phyloP scores from a whole-genome alignment of 2,329 filamentous ascomycete genomes.

The Microcyclosporella mali region DNA sequence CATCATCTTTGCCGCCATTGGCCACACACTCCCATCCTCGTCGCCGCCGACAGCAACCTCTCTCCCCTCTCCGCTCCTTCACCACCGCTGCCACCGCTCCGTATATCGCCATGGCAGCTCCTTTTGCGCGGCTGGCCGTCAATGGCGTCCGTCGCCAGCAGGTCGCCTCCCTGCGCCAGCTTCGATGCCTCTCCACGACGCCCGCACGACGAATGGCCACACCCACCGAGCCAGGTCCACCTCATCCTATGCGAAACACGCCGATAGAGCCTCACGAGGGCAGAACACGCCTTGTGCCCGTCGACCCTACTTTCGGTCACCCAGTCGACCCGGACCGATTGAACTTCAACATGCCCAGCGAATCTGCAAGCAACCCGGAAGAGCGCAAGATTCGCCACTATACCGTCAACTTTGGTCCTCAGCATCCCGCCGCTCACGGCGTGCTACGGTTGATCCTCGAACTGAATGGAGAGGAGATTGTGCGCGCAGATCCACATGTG shows the following conservation, averaged over 20 bases:
- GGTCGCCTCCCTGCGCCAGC: constrained; percentile 31
- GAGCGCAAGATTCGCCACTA: constrained; percentile 93
- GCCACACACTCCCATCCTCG: constrained; percentile 5
- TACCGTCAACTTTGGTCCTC: constrained; percentile 98
- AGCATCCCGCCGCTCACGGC: constrained; percentile 97
- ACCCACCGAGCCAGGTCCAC: constrained; percentile 32
- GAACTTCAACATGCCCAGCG: constrained; percentile 39
- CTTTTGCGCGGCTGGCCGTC: constrained; percentile 66
- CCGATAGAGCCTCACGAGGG: constrained; percentile 36
- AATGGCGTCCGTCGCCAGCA: constrained; percentile 58
- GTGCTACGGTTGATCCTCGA: constrained; percentile 97
- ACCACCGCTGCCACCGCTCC: constrained; percentile 27
- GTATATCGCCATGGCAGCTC: constrained; percentile 56
- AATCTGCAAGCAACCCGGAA: constrained; percentile 44
- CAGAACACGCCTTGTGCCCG: constrained; percentile 56
- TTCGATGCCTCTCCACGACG: constrained; percentile 61
- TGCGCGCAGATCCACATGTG: constrained; percentile 94
- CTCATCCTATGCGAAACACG: constrained; percentile 9
- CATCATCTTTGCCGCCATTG: constrained; percentile 8
- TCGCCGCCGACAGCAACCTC: constrained; percentile 1
- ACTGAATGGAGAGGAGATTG: constrained; percentile 94
- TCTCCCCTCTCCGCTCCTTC: constrained; percentile 11
- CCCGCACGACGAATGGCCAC: constrained; percentile 58
- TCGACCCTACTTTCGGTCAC: constrained; percentile 57
- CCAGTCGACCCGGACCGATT: constrained; percentile 42